Evolutionary conservation across 176 grass and related monocot genomes (phyloP).

Genomic region (Hordeum vulgare): DNA sequence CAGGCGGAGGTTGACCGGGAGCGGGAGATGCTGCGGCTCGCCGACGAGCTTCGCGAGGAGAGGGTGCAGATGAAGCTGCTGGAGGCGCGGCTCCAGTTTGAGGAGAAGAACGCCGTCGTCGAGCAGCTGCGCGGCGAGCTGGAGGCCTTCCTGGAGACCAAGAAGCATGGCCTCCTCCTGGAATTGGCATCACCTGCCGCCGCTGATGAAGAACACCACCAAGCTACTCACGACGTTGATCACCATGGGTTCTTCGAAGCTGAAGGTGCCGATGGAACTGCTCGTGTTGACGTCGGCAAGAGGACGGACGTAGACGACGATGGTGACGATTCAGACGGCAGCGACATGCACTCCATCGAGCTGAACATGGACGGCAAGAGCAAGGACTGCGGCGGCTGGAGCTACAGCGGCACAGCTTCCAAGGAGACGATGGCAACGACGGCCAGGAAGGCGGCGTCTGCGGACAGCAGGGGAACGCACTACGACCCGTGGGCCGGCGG

Average conservation of each 20-base stretch:
- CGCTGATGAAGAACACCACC: background rate
- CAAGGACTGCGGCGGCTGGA: constrained; percentile 37
- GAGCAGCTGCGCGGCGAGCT: constrained; percentile 65
- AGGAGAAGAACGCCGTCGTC: constrained; percentile 78
- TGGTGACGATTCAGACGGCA: constrained; percentile 41
- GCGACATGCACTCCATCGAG: constrained; percentile 73
- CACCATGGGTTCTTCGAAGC: background rate
- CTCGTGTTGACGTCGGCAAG: constrained; percentile 4
- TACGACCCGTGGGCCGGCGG: background rate
- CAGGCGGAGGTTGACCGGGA: constrained; percentile 65
- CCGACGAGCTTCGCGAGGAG: constrained; percentile 81
- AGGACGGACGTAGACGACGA: background rate
- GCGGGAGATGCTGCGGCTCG: constrained; percentile 71
- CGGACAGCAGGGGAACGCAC: constrained; percentile 4
- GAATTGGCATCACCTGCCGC: constrained; percentile 6
- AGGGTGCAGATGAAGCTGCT: constrained; percentile 83
- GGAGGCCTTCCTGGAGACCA: constrained; percentile 41
- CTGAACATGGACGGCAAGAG: constrained; percentile 62
- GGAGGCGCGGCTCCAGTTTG: constrained; percentile 74
- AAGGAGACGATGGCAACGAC: background rate
- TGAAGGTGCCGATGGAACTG: background rate
- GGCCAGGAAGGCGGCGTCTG: constrained; percentile 5
- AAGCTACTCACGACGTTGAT: background rate
- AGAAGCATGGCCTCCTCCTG: background rate
- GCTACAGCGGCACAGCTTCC: constrained; percentile 16